Evolutionary conservation across 176 grass and related monocot genomes (phyloP), one percentile per base, ranked within the genome.

Genomic region (Avena insularis): DNA sequence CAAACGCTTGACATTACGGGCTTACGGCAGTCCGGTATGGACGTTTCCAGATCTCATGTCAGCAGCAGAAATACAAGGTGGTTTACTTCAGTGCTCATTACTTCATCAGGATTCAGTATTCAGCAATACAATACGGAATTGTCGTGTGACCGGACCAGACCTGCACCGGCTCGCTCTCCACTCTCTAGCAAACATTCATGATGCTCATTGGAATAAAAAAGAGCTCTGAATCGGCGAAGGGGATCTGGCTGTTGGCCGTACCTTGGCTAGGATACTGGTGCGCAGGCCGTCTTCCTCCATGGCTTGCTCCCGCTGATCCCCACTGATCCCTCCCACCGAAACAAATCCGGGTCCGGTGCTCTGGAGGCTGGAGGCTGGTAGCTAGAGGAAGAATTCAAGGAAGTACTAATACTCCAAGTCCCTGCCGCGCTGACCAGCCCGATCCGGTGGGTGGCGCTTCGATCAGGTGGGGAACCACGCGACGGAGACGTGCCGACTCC

Each of bases 261-360:
- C 86, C 83, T 86, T 82, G 50, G 63, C 20, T 3, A 92, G 82
- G 69, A 92, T 78, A 6, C 68, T 82, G n/a, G 72, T 14, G 33
- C 68, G 77, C 47, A 70, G 59, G 77, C 46, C 29, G 62, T 36
- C 72, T 17, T 88, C 87, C 58, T 92, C 90, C 90, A 89, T 92
- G 86, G 58, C 38, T 56, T 20, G 35, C 29, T 48, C 54, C 67
- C 15, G 21, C 54, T 21, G 84, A 31, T 60, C 82, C 58, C n/a
- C 68, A 12, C n/a, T 35, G 62, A 27, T 60, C n/a, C 35, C 36
- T 47, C 13, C 43, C 21, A 5, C 60, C 38, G 21, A 49, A 80
- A 64, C 7, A 65, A 48, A 15, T 29, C 60, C 58, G 25, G 23
- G 60, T 31, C 59, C n/a, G 60, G 46, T 27, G 62, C 62, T 65